Evolutionary conservation across 495 filamentous ascomycete species (phyloP).

Genomic region (Trichoderma parareesei): DNA sequence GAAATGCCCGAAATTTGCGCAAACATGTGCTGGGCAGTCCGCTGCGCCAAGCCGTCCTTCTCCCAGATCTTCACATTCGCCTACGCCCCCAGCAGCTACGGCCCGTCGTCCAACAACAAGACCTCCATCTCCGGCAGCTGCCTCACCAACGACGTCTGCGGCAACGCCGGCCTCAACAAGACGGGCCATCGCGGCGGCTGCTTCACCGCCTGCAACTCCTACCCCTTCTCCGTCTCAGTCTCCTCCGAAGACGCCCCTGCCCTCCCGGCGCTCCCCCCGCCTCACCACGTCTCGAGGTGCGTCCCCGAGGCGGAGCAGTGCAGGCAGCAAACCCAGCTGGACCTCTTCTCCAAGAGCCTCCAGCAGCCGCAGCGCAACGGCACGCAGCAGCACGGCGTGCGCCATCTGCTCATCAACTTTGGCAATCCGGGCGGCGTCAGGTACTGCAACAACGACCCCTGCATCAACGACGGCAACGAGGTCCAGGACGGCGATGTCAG

Average conservation of each 20-base stretch:
- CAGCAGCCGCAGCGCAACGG: not conserved
- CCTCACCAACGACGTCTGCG: not conserved
- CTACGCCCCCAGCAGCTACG: not conserved
- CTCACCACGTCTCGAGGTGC: not conserved
- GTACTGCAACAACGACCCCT: conserved; percentile 5
- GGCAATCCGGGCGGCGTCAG: not conserved
- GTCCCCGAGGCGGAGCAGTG: not conserved
- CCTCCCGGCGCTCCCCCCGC: not conserved
- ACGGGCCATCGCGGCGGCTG: conserved; percentile 2
- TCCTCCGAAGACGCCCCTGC: not conserved
- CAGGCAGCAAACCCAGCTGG: not conserved
- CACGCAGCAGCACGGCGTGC: not conserved
- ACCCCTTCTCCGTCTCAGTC: not conserved
- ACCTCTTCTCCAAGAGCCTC: not conserved
- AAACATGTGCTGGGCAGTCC: conserved; percentile 7
- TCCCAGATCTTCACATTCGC: not conserved
- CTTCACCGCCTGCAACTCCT: not conserved
- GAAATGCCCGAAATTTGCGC: conserved; percentile 7
- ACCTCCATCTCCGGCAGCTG: not conserved
- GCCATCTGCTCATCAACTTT: conserved; percentile 3
- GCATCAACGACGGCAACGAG: not conserved
- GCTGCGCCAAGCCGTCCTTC: conserved; percentile 5
- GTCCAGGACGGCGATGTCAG: not conserved
- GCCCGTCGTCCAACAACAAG: not conserved
- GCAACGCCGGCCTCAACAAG: not conserved